These are phyloP conservation scores for Physcomitrellopsis africana DNA, from an alignment of 225 moss, liverwort and hornwort genomes.

Conservation along the genomic window DNA sequence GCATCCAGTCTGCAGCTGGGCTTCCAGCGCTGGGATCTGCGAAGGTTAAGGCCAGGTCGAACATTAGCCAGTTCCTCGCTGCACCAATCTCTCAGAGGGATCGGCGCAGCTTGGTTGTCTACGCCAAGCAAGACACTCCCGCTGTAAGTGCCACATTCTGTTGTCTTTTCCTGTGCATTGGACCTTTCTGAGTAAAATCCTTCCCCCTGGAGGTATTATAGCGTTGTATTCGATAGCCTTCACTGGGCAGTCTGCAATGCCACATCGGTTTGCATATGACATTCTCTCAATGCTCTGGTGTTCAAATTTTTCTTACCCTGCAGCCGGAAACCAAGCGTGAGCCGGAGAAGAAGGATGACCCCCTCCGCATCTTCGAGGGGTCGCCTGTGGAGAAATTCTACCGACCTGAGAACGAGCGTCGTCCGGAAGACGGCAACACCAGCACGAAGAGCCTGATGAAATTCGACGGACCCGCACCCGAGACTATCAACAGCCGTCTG, in stretches of 20 bases:
- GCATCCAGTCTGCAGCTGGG: slow-evolving; percentile 25
- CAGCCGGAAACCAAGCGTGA: slow-evolving; percentile 69
- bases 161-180: neutral
- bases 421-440: slow-evolving; percentile 73
- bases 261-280: no score
- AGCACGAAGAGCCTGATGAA: slow-evolving; percentile 61
- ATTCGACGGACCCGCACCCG: slow-evolving; percentile 81
- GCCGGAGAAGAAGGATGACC: slow-evolving; percentile 44
- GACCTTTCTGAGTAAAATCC: neutral
- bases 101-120: slow-evolving; percentile 37
- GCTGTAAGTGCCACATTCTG: slow-evolving; percentile 28
- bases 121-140: slow-evolving; percentile 41
- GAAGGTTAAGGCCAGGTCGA: slow-evolving; percentile 20
- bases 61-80: slow-evolving; percentile 20
- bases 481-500: slow-evolving; percentile 81
- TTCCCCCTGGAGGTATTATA: neutral
- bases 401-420: slow-evolving; percentile 71
- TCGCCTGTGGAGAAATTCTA: slow-evolving; percentile 63
- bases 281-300: neutral
- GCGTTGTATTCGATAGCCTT: neutral
- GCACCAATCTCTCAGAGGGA: slow-evolving; percentile 26
- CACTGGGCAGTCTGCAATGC: neutral
- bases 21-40: slow-evolving; percentile 35
- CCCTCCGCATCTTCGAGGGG: slow-evolving; percentile 39
- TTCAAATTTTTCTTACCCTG: neutral